A percentile compares a stretch with the other conserved stretches of the same genome.
phyloP scores from a whole-genome alignment of 2,329 filamentous ascomycete genomes.

The Scortechinia acanthostroma region DNA sequence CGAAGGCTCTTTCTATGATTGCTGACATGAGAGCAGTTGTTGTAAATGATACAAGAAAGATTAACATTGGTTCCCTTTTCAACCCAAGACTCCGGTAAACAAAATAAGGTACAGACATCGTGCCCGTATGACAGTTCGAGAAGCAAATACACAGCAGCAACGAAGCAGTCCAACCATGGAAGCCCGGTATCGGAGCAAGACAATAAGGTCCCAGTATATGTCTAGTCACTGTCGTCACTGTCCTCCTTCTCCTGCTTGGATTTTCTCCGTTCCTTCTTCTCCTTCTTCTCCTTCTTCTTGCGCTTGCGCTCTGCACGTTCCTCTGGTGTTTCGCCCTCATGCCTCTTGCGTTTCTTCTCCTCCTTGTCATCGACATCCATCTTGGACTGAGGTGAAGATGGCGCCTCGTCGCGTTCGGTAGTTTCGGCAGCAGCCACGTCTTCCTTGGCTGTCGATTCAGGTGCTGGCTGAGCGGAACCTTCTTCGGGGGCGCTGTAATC shows the following conservation, averaged over 20 bases:
- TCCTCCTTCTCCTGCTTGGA: not conserved
- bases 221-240: constrained; percentile 2
- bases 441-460: constrained; percentile 28
- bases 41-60: not conserved
- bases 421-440: constrained; percentile 12
- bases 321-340: constrained; percentile 69
- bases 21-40: too few species aligned
- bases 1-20: too few species aligned
- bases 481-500: constrained; percentile 65
- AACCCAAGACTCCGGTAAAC: constrained; percentile 1
- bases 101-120: not conserved
- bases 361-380: constrained; percentile 48
- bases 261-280: constrained; percentile 27
- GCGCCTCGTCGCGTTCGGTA: constrained; percentile 25
- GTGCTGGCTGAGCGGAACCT: constrained; percentile 30
- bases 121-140: not conserved
- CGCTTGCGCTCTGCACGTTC: constrained; percentile 56
- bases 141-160: not conserved
- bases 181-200: not conserved
- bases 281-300: constrained; percentile 53
- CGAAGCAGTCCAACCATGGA: too few species aligned
- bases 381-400: constrained; percentile 21
- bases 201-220: not conserved
- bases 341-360: constrained; percentile 78
- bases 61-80: not conserved